Base-by-base conservation (phyloP, 2,329 filamentous ascomycete species). In the Calonectria ilicicola region DNA sequence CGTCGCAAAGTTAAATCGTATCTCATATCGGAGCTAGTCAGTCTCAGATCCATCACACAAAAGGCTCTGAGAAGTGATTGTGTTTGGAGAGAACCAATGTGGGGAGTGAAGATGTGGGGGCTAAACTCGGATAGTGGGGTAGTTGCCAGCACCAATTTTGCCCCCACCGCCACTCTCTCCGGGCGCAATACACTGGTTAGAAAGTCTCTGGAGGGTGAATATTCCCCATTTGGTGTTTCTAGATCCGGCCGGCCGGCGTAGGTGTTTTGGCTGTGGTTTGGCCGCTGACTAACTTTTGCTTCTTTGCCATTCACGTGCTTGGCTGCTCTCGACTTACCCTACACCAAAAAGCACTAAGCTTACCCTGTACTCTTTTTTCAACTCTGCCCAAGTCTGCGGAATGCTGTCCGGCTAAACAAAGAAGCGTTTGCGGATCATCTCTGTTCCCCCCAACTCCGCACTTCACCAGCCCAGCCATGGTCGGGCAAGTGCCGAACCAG, bases 371-470 rank as follows among this genome's bases (percentile, higher is more conserved):
- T n/a, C n/a, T n/a, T n/a, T n/a, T n/a, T n/a, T n/a, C n/a, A n/a
- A n/a, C n/a, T n/a, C n/a, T n/a, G n/a, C n/a, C 10, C 32, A 35
- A 35, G 12, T 14, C 32, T 35, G 32, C 10, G 3, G 32, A 35
- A 9, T 10, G 32, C 10, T 35, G 32, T 10, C 63, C 67, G 58
- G 67, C 58, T 69, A 63, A 64, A 63, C 56, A 64, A 56, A 68
- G 29, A 65, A 49, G 46, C 58, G 40, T 47, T 23, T 21, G 51
- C 65, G 67, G 67, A 56, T 53, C 58, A 64, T 64, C 26, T 69
- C 67, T 69, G 46, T 62, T 62, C 65, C 65, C 65, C 44, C 51
- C 23, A 23, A 6, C 40, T 56, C 32, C 51, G 40, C 40, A 63
- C 42, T 44, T 42, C 17, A 42, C 26, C 9, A 42, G 58, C 40